phyloP scores from a whole-genome alignment of 257 asterid species.

The Thymus mandschuricus region DNA sequence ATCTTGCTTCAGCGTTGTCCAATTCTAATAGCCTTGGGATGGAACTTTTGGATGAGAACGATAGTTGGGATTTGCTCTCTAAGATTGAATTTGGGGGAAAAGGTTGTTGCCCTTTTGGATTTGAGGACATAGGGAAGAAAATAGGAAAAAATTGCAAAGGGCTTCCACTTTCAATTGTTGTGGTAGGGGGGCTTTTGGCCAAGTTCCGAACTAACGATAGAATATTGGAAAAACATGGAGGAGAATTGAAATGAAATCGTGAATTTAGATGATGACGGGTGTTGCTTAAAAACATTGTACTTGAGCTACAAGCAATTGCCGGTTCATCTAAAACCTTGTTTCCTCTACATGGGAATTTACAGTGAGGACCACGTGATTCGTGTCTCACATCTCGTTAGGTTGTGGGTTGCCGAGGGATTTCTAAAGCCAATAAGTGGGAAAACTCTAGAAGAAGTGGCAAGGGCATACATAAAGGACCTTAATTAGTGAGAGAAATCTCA shows the following conservation, averaged over 20 bases:
- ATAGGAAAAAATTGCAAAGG: conserved; percentile 30
- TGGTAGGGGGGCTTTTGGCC: conserved; percentile 30
- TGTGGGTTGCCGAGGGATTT: too few species aligned
- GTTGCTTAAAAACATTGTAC: conserved; percentile 21
- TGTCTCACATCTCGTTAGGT: too few species aligned
- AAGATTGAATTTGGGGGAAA: background rate
- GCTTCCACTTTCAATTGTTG: conserved; percentile 31
- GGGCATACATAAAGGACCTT: too few species aligned
- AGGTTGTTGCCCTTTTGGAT: conserved; percentile 25
- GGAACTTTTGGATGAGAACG: background rate
- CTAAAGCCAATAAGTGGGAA: too few species aligned
- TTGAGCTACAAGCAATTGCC: conserved; percentile 16
- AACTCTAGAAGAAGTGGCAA: too few species aligned
- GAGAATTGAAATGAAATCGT: conserved; percentile 14
- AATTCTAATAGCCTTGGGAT: background rate
- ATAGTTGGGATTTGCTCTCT: background rate
- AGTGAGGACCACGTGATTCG: too few species aligned
- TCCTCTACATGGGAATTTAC: background rate
- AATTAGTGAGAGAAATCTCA: too few species aligned
- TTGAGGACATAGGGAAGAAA: conserved; percentile 24
- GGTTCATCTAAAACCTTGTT: background rate
- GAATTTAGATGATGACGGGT: conserved; percentile 17
- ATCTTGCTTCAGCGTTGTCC: background rate
- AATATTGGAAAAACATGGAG: conserved; percentile 14
- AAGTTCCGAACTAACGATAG: background rate